Conservation (phyloP, 805 yeast genomes). For the Candida glaebosa region DNA sequence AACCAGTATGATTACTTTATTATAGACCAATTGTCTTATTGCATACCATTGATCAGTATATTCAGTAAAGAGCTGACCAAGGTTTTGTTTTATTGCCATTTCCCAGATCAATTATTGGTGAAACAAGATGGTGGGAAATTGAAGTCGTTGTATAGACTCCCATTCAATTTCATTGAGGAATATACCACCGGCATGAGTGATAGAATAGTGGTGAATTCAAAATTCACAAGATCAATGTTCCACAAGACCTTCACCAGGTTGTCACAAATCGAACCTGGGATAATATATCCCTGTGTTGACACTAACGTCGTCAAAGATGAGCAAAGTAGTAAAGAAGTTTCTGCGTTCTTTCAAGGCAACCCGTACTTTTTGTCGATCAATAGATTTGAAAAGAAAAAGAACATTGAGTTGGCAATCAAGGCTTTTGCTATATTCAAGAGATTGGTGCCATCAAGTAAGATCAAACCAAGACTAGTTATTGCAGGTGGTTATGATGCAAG, state of each 20-base stretch:
- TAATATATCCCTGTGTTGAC: slow-evolving; percentile 80
- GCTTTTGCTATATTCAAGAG: slow-evolving; percentile 51
- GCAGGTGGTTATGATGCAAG: slow-evolving; percentile 91
- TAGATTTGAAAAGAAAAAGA: slow-evolving; percentile 85
- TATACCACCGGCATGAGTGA: slow-evolving; percentile 76
- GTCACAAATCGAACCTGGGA: slow-evolving; percentile 43
- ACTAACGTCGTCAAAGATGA: slow-evolving; percentile 17
- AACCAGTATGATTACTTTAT: slow-evolving; percentile 64
- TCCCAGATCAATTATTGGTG: slow-evolving; percentile 85
- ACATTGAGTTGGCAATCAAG: slow-evolving; percentile 71
- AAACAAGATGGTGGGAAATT: slow-evolving; percentile 44
- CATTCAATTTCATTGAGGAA: slow-evolving; percentile 84
- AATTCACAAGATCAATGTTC: slow-evolving; percentile 73
- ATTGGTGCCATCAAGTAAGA: slow-evolving; percentile 23
- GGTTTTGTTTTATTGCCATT: slow-evolving; percentile 88
- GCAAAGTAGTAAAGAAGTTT: slow-evolving; percentile 28
- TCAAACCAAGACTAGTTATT: slow-evolving; percentile 53
- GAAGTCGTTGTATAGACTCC: slow-evolving; percentile 66
- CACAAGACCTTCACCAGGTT: slow-evolving; percentile 54
- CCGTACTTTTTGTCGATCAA: slow-evolving; percentile 70
- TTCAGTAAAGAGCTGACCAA: slow-evolving; percentile 41
- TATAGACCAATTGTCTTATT: slow-evolving; percentile 84
- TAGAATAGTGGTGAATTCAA: slow-evolving; percentile 79
- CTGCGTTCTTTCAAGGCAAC: slow-evolving; percentile 29
- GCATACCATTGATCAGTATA: slow-evolving; percentile 66